These are phyloP conservation scores for Ceratobasidium sp. DNA, from an alignment of 1,284 basidiomycete genomes.

Conservation along the genomic window DNA sequence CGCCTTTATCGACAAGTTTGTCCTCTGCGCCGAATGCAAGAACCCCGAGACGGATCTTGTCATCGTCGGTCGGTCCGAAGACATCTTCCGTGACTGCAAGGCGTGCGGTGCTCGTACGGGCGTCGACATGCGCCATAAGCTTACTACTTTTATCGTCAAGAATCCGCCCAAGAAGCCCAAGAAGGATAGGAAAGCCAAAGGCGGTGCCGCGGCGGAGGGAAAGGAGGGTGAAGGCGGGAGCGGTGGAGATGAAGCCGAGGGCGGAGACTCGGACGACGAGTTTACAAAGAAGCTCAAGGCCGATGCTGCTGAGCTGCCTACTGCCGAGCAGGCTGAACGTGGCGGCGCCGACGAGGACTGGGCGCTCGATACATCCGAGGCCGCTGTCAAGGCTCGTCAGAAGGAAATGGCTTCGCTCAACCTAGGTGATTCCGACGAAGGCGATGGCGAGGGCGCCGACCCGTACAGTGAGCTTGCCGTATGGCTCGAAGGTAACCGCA, in stretches of 20 bases:
- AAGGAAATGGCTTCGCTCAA: conserved; percentile 74
- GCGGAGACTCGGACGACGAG: conserved; percentile 74
- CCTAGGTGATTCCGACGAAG: conserved; percentile 80
- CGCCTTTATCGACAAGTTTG: conserved; percentile 97
- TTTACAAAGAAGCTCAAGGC: conserved; percentile 86
- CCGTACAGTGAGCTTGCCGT: conserved; percentile 87
- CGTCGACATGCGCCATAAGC: conserved; percentile 97
- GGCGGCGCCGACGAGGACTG: conserved; percentile 77
- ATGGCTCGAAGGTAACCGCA: conserved; percentile 88
- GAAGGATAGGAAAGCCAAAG: conserved; percentile 74
- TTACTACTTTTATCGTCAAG: conserved; percentile 96
- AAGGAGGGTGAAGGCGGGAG: conserved; percentile 58
- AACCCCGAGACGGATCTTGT: conserved; percentile 99
- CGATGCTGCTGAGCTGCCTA: conserved; percentile 82
- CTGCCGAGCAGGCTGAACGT: conserved; percentile 59
- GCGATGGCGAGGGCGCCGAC: conserved; percentile 87
- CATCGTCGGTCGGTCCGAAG: conserved; percentile 85
- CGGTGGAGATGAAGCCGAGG: conserved; percentile 62
- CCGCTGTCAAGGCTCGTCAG: conserved; percentile 89
- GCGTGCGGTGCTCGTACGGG: conserved; percentile 94
- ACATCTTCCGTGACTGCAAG: conserved; percentile 97
- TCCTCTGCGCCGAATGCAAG: conserved; percentile 97
- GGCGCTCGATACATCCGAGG: conserved; percentile 92
- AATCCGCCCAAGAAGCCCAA: conserved; percentile 91
- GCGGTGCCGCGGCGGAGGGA: conserved; percentile 59